Evolutionary conservation across 768 basidiomycete species (phyloP), one percentile per base, ranked within the genome.

Genomic region (Psilocybe tampanensis): DNA sequence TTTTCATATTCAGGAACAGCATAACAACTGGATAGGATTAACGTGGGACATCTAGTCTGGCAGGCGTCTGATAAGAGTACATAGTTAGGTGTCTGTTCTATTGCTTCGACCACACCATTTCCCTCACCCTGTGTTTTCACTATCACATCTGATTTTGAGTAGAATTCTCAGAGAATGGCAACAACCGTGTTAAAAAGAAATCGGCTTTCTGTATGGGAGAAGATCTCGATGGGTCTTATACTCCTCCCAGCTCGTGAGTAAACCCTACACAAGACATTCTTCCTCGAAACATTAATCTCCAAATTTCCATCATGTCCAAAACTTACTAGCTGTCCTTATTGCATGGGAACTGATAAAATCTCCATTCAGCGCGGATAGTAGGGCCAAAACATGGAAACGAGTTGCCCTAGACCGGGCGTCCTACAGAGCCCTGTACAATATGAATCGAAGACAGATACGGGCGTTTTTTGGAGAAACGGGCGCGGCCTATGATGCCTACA

Each of bases 351-450:
- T 54, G 8, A 17, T 54, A 33, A 45, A 32, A 21, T 41, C 34
- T 15, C 23, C 22, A 6, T 54, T 54, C 24, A 54, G 41, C 9
- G 53, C 41, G 13, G 26, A 54, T 19, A 44, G 44, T 15, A 44
- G 43, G 29, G 53, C 53, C n/a, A 54, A 54, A 39, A 54, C 23
- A n/a, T 54, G 53, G 53, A 54, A 54, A 19, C 43, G 53, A 11
- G 29, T 47, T 34, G 53, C 44, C 15, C 12, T 42, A 19, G 53
- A 45, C 18, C 34, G 34, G 34, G 34, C 21, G 8, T 29, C 24
- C n/a, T 44, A 26, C 29, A 29, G 29, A 6, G 41, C 43, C 8
- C 29, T 54, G n/a, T 22, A 39, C 19, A 54, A 54, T 21, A 54
- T 55, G 54, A 55, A 29, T 24, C 18, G 33, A 18, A 36, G 36